These are phyloP conservation scores for Ogataea chonburiensis DNA, from an alignment of 805 yeast species.

Conservation along the genomic window DNA sequence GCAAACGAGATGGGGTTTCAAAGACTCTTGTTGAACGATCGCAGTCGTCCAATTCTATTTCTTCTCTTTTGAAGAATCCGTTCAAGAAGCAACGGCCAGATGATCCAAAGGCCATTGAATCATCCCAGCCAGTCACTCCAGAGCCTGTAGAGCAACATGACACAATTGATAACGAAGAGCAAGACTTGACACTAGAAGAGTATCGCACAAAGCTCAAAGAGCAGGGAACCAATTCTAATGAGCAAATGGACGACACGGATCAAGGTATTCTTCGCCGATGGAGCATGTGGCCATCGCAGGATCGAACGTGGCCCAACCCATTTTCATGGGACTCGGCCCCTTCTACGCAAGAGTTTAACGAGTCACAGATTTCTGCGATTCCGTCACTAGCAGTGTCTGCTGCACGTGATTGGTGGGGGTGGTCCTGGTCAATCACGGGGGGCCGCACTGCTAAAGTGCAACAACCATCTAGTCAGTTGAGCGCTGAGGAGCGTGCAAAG, in stretches of 20 bases:
- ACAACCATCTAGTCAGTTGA: conserved; percentile 4
- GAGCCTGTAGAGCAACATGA: conserved; percentile 7
- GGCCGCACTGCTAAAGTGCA: conserved; percentile 1
- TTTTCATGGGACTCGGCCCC: neutral
- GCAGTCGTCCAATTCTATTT: conserved; percentile 22
- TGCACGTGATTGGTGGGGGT: conserved; percentile 7
- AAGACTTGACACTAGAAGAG: conserved; percentile 27
- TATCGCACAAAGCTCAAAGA: conserved; percentile 25
- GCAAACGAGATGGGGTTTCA: conserved; percentile 3
- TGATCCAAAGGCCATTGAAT: conserved; percentile 1
- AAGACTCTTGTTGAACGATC: conserved; percentile 16
- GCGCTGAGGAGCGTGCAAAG: conserved; percentile 24
- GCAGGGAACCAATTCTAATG: conserved; percentile 3
- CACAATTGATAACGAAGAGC: conserved; percentile 5
- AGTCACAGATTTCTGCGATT: neutral
- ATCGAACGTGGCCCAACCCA: conserved; percentile 14
- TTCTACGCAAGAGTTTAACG: neutral
- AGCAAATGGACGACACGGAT: neutral
- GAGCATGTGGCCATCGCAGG: conserved; percentile 4
- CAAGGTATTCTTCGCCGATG: conserved; percentile 6
- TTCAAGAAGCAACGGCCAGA: conserved; percentile 15
- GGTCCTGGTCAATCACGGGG: conserved; percentile 9
- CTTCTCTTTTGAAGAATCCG: conserved; percentile 23
- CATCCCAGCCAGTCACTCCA: neutral
- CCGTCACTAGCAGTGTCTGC: neutral